Base-by-base conservation (phyloP, 179 eudicot species). In the Beta macrorhiza region DNA sequence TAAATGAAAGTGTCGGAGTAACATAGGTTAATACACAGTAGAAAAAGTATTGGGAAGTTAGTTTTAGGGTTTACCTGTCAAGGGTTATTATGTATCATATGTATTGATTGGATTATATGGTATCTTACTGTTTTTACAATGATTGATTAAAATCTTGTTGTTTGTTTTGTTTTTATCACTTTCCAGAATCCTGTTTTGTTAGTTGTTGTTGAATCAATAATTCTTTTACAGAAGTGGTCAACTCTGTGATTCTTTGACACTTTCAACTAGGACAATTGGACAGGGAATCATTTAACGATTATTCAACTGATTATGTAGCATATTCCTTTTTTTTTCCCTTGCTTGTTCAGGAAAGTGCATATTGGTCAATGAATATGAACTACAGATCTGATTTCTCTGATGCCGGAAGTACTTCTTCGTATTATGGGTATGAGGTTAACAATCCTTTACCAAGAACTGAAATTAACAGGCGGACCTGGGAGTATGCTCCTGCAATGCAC, bases 291-390 rank as follows among this genome's bases (percentile, higher is more conserved):
- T 80, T 69, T 19, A 51, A 61, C 37, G 49, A 37, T 49, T 80
- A 53, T 45, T 77, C 79, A 77, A 84, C 62, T 67, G 4, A 78
- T 15, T 2, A 16, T 74, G 45, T 6, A 76, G 79, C 59, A 81
- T 67, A 53, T 69, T 44, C 77, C 44, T 75, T 76, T 52, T 70
- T 67, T 7, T 67, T 59, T 49, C 32, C 32, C 19, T 67, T 42
- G 69, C 65, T 17, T 64, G 5, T 88, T 47, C 89, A 91, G 95
- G 93, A 87, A 82, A 74, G 80, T 84, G 84, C 87, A 74, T 88
- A 90, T 84, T 91, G 94, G 94, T 84, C 89, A 77, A 88, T 86
- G 92, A 86, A 91, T 87, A 85, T 88, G 87, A 84, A 89, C 10
- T 90, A 89, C 88, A 83, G 85, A 81, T 89, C 85, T 62, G 91